These are phyloP conservation scores for Artemisia annua DNA, from an alignment of 129 eudicot species.

Conservation along the genomic window DNA sequence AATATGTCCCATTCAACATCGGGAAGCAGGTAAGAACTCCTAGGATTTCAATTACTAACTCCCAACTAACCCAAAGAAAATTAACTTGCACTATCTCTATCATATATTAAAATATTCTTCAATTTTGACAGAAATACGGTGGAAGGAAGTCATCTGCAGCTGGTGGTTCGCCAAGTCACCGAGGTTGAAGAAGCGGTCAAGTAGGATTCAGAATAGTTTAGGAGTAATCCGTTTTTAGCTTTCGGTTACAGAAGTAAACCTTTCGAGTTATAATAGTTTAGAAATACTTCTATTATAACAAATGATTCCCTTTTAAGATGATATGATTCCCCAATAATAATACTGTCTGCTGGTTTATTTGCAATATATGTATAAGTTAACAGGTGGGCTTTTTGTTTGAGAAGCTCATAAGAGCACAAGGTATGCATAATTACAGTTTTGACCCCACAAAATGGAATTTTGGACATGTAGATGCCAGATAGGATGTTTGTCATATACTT, in stretches of 20 bases:
- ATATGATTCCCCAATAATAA: slow-evolving; percentile 29
- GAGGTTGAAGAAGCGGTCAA: slow-evolving; percentile 36
- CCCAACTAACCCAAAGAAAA: slow-evolving; percentile 6
- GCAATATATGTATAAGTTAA: slow-evolving; percentile 22
- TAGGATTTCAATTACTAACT: not conserved
- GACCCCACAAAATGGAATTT: slow-evolving; percentile 30
- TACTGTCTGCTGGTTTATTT: slow-evolving; percentile 26
- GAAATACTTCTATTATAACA: not conserved
- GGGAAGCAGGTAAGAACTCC: slow-evolving; percentile 54
- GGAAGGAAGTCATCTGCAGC: slow-evolving; percentile 46
- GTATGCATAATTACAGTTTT: slow-evolving; percentile 27
- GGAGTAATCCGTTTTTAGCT: slow-evolving; percentile 11
- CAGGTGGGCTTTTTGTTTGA: slow-evolving; percentile 28
- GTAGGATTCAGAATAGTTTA: slow-evolving; percentile 26
- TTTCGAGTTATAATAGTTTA: slow-evolving; percentile 10
- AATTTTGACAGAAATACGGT: slow-evolving; percentile 45
- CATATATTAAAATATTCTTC: not conserved
- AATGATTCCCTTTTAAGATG: slow-evolving; percentile 20
- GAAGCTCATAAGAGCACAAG: slow-evolving; percentile 25
- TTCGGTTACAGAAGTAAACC: slow-evolving; percentile 13
- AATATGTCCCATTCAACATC: slow-evolving; percentile 55
- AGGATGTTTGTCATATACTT: slow-evolving; percentile 27
- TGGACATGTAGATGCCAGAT: slow-evolving; percentile 38
- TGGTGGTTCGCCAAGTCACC: slow-evolving; percentile 35
- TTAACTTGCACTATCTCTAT: not conserved